phyloP scores from a whole-genome alignment of 2,329 filamentous ascomycete species.

The Elsinoe necatrix region DNA sequence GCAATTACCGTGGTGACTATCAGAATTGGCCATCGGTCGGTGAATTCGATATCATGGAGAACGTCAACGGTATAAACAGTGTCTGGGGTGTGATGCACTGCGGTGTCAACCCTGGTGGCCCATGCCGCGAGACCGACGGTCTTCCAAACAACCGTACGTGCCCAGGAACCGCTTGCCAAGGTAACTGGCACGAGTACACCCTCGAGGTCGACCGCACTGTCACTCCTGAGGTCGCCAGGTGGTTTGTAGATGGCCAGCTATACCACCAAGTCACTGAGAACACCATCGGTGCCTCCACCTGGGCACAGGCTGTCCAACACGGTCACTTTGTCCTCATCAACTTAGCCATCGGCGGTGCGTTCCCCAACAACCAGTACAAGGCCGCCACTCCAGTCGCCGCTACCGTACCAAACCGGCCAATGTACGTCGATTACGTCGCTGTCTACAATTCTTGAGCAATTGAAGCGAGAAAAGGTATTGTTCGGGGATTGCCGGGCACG shows the following conservation, averaged over 20 bases:
- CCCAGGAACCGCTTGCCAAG: conserved; percentile 20
- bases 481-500: not conserved
- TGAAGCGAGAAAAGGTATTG: not conserved
- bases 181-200: conserved; percentile 27
- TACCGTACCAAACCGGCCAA: conserved; percentile 19
- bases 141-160: conserved; percentile 19
- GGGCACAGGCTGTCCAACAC: conserved; percentile 23
- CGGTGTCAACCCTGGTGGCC: conserved; percentile 27
- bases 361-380: conserved; percentile 24
- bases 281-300: conserved; percentile 22
- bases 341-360: conserved; percentile 26
- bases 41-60: conserved; percentile 29
- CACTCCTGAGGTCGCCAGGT: conserved; percentile 22
- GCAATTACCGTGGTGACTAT: conserved; percentile 21
- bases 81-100: conserved; percentile 24
- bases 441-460: conserved; percentile 14
- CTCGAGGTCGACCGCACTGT: conserved; percentile 25
- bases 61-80: conserved; percentile 24
- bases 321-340: conserved; percentile 26
- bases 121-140: conserved; percentile 25
- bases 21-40: conserved; percentile 25
- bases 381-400: conserved; percentile 22
- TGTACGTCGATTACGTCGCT: conserved; percentile 23
- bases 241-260: conserved; percentile 23
- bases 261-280: conserved; percentile 21